phyloP scores from a whole-genome alignment of 306 rosid species.

The Medicago arabica region DNA sequence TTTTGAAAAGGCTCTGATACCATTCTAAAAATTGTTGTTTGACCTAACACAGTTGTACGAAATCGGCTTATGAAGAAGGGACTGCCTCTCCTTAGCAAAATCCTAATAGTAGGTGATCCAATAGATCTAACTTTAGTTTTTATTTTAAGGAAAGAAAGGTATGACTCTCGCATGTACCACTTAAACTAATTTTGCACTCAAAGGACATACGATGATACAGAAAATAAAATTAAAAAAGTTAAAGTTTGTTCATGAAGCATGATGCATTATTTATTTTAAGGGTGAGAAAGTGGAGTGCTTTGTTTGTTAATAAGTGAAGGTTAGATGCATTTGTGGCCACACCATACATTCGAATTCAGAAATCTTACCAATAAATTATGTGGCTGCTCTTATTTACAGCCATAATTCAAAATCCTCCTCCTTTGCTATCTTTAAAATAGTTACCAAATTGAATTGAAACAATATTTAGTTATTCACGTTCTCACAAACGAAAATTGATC shows the following conservation, averaged over 20 bases:
- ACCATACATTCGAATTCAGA: conserved; percentile 12
- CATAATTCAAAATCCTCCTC: conserved; percentile 31
- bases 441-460: too few relatives aligned
- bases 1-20: too few relatives aligned
- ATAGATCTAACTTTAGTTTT: too few relatives aligned
- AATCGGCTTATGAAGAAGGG: too few relatives aligned
- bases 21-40: too few relatives aligned
- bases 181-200: conserved; percentile 1
- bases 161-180: neutral
- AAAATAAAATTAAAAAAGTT: neutral
- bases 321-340: conserved; percentile 34
- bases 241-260: conserved; percentile 33
- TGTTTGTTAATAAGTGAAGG: conserved; percentile 24
- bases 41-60: too few relatives aligned
- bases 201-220: neutral
- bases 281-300: conserved; percentile 22
- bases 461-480: too few relatives aligned
- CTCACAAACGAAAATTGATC: too few relatives aligned
- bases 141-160: neutral
- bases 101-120: too few relatives aligned
- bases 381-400: conserved; percentile 26
- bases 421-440: neutral
- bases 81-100: too few relatives aligned
- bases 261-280: conserved; percentile 5
- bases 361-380: conserved; percentile 33